Evolutionary conservation across 2,329 filamentous ascomycete species (phyloP).

Genomic region (Colletotrichum eremochloae): DNA sequence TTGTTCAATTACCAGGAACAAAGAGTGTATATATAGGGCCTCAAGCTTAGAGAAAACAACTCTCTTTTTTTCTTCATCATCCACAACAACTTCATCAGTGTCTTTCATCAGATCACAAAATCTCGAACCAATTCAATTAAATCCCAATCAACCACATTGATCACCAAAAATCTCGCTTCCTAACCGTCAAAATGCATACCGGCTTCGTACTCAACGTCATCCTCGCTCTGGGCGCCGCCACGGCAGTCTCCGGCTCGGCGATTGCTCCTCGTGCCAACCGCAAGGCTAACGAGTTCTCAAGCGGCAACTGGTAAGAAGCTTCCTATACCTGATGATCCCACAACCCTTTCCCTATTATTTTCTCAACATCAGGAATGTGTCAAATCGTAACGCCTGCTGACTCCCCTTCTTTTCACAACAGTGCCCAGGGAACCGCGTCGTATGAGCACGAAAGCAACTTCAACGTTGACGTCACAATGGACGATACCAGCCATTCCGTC

Average conservation of each 20-base stretch:
- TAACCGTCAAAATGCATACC: neutral
- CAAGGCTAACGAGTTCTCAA: slow-evolving; percentile 9
- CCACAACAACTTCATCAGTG: neutral
- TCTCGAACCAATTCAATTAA: neutral
- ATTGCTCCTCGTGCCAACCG: slow-evolving; percentile 5
- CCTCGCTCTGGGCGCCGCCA: slow-evolving; percentile 1
- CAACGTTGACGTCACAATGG: slow-evolving; percentile 29
- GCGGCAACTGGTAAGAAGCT: neutral
- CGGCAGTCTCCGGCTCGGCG: neutral
- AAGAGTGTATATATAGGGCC: neutral
- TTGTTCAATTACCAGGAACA: neutral
- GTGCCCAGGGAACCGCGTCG: slow-evolving; percentile 22
- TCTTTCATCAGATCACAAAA: neutral
- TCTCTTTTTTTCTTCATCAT: neutral
- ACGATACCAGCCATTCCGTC: slow-evolving; percentile 30
- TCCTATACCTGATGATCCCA: neutral
- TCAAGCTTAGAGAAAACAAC: neutral
- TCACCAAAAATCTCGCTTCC: too few species aligned
- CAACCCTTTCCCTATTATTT: too few species aligned
- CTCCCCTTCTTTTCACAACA: neutral
- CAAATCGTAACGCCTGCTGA: neutral
- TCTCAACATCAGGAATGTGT: too few species aligned
- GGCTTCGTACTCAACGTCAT: slow-evolving; percentile 3
- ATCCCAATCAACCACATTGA: too few species aligned
- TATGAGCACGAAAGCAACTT: slow-evolving; percentile 32